Conservation (phyloP, 192 early-diverging fungal species). For the Entomortierella lignicola region DNA sequence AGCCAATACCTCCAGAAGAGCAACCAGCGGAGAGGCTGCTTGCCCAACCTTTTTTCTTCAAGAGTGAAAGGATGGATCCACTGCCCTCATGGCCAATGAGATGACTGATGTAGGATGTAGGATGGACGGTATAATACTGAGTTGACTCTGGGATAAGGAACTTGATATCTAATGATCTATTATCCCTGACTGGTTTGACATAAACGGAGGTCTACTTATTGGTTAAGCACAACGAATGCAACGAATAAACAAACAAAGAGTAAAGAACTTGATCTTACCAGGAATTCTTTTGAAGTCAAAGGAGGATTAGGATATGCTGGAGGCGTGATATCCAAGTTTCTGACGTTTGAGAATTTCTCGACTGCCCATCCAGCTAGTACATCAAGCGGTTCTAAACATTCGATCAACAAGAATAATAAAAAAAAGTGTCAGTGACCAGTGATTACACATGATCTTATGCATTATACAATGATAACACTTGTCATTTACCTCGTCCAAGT, state of each 20-base stretch:
- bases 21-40: constrained; percentile 68
- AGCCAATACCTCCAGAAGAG: constrained; percentile 50
- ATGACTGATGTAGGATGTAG: constrained; percentile 80
- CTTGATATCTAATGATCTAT: constrained; percentile 72
- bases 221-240: too few relatives aligned
- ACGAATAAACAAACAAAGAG: background rate
- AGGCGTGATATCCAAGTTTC: constrained; percentile 71
- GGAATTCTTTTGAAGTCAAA: constrained; percentile 71
- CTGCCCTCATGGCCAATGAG: constrained; percentile 88
- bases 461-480: background rate
- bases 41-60: constrained; percentile 91
- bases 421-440: too few relatives aligned
- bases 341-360: constrained; percentile 78
- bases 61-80: constrained; percentile 81
- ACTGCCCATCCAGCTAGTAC: constrained; percentile 81
- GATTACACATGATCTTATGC: too few relatives aligned
- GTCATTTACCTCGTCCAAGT: constrained; percentile 68
- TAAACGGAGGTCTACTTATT: constrained; percentile 50
- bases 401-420: too few relatives aligned
- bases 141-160: constrained; percentile 85
- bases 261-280: constrained; percentile 28
- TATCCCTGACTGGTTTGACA: constrained; percentile 77
- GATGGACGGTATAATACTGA: constrained; percentile 63
- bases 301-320: constrained; percentile 79
- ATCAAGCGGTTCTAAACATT: constrained; percentile 75